Evolutionary conservation across 352 stramenopile genomes (phyloP), one percentile per base, ranked within the genome.

Genomic region (Globisporangium paddicum): DNA sequence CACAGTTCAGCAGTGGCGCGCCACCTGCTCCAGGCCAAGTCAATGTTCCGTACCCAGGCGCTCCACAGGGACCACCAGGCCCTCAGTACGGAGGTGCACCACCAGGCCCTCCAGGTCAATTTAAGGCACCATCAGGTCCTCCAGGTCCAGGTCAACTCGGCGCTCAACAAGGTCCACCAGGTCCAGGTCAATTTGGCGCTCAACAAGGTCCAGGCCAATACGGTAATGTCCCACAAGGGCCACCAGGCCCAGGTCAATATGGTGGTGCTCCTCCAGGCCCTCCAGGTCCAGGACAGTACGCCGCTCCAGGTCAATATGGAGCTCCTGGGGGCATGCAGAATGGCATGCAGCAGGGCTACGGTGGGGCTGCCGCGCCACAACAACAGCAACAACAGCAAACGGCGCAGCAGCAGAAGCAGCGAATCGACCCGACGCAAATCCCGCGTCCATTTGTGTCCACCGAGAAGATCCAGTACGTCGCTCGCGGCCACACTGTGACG

Each of bases 371-470:
- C 35, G 59, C 25, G 2, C 63, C 35, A 2, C 53, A 62, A 8
- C 56, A 59, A n/a, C 58, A 73, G n/a, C 63, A 64, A 18, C 60
- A 69, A 50, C 73, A 75, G 28, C 70, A 80, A 47, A 64, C 66
- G 28, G 38, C 59, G 41, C 72, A 84, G 57, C 59, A 72, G 11
- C 76, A 85, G 3, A 85, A 86, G 60, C 84, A 91, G 56, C 82
- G 86, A 7, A 96, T 96, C 57, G 87, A 96, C 52, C 87, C 87
- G 10, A 93, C 83, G 35, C 86, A 95, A 62, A 96, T 96, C 58
- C 87, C 87, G 14, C 87, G 87, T 40, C 87, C 87, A 14, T 67
- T 89, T 25, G 82, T 92, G 23, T 78, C 74, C 10, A 53, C 66
- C 2, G 84, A 95, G 37, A 71, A 70, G 34, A 71, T 83, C 42